phyloP scores from a whole-genome alignment of 2,329 filamentous ascomycete species.

The Cytospora schulzeri region DNA sequence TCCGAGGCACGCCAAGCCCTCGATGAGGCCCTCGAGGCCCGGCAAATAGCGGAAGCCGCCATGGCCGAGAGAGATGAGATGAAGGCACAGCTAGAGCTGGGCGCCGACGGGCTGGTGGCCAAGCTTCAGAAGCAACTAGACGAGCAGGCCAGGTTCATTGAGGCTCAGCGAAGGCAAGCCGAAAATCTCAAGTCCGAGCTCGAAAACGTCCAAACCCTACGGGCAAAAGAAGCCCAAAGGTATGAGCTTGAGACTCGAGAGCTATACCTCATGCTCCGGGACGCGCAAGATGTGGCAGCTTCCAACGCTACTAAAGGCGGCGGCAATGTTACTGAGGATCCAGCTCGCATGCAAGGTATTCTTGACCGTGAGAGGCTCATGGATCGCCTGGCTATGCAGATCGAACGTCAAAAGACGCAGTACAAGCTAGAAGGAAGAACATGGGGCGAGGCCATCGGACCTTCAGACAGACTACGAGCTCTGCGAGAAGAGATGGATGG shows the following conservation, averaged over 20 bases:
- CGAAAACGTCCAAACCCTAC: constrained; percentile 79
- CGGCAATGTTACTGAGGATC: constrained; percentile 63
- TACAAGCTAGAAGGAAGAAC: constrained; percentile 94
- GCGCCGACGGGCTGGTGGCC: constrained; percentile 88
- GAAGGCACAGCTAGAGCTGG: constrained; percentile 83
- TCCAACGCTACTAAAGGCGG: constrained; percentile 70
- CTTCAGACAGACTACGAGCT: constrained; percentile 88
- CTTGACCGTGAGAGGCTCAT: constrained; percentile 90
- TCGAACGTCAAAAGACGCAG: constrained; percentile 96
- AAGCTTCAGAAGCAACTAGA: constrained; percentile 94
- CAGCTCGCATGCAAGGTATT: constrained; percentile 84
- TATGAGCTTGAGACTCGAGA: constrained; percentile 96
- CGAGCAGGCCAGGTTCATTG: constrained; percentile 87
- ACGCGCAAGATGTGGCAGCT: constrained; percentile 93
- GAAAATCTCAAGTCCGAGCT: constrained; percentile 89
- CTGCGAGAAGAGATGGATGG: constrained; percentile 93
- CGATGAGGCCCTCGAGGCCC: constrained; percentile 86
- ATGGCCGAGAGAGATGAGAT: constrained; percentile 97
- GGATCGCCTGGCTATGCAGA: constrained; percentile 90
- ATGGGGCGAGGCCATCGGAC: constrained; percentile 80
- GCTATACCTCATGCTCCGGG: constrained; percentile 95
- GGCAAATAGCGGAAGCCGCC: constrained; percentile 91
- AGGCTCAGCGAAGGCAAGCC: constrained; percentile 82
- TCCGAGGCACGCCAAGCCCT: constrained; percentile 89
- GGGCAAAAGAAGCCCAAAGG: constrained; percentile 87